Conservation (phyloP, 2,329 filamentous ascomycete genomes). For the Geoglossum cookeanum region DNA sequence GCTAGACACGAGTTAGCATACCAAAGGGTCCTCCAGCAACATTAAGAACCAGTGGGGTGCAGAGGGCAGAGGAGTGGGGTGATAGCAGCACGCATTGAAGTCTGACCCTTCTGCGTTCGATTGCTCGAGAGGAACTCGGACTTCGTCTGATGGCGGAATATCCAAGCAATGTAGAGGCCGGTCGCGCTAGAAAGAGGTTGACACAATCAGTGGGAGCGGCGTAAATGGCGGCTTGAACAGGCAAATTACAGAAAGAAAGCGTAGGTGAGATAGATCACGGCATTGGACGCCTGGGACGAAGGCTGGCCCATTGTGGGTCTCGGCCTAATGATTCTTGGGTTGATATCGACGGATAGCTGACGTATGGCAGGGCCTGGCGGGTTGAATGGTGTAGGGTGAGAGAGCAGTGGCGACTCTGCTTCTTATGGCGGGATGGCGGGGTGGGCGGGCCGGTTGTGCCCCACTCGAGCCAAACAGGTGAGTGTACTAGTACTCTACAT, state of each 20-base stretch:
- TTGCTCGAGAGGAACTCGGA: constrained; percentile 57
- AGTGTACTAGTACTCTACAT: too few relatives aligned
- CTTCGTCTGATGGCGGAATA: constrained; percentile 42
- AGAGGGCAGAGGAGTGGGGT: not conserved
- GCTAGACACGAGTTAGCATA: constrained; percentile 30
- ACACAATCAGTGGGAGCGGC: not conserved
- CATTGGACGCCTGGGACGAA: constrained; percentile 59
- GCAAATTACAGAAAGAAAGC: constrained; percentile 50
- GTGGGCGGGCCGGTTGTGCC: too few relatives aligned
- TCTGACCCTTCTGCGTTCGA: constrained; percentile 66
- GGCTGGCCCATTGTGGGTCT: constrained; percentile 45
- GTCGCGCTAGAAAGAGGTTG: constrained; percentile 30
- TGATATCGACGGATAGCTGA: not conserved
- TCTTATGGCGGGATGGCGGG: not conserved
- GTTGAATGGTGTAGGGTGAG: not conserved
- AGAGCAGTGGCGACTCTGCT: not conserved
- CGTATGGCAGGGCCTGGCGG: not conserved
- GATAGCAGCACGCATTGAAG: constrained; percentile 3
- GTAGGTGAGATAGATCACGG: constrained; percentile 66
- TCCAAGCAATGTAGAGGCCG: constrained; percentile 39
- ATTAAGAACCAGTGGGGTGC: not conserved
- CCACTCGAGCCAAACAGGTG: too few relatives aligned
- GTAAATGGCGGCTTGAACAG: constrained; percentile 1
- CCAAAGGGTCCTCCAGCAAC: constrained; percentile 15
- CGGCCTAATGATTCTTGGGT: not conserved